Conservation (phyloP, 1,139 yeast species). For the Kodamaea alishanica region DNA sequence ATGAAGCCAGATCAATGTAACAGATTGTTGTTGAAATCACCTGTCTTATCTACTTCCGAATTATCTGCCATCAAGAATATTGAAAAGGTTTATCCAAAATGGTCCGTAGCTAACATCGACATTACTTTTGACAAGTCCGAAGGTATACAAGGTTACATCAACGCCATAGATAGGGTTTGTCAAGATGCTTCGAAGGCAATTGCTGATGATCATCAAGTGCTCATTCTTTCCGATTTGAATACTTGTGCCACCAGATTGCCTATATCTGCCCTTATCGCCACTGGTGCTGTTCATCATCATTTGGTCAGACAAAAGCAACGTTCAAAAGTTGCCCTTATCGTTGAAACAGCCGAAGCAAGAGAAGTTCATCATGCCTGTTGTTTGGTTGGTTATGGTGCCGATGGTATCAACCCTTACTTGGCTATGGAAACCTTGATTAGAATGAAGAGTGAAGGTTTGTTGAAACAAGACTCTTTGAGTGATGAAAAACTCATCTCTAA, state of each 20-base stretch:
- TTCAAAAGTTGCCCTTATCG: slow-evolving; percentile 85
- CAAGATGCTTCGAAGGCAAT: slow-evolving; percentile 85
- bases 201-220: slow-evolving; percentile 66
- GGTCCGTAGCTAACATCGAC: slow-evolving; percentile 82
- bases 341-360: slow-evolving; percentile 96
- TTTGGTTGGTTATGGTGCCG: slow-evolving; percentile 95
- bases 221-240: slow-evolving; percentile 71
- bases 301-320: slow-evolving; percentile 94
- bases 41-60: slow-evolving; percentile 72
- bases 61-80: slow-evolving; percentile 71
- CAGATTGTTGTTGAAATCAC: slow-evolving; percentile 77
- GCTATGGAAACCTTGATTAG: slow-evolving; percentile 85
- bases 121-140: slow-evolving; percentile 83
- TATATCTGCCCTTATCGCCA: slow-evolving; percentile 86
- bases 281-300: slow-evolving; percentile 96
- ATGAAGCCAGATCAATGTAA: slow-evolving; percentile 91
- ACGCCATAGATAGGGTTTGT: slow-evolving; percentile 83
- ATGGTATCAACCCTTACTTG: slow-evolving; percentile 90
- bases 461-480: slow-evolving; percentile 54
- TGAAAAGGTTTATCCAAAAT: slow-evolving; percentile 71
- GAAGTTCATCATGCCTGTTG: slow-evolving; percentile 97
- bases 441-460: slow-evolving; percentile 77
- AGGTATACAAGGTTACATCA: slow-evolving; percentile 82
- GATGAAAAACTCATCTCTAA: slow-evolving; percentile 64
- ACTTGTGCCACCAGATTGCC: slow-evolving; percentile 65